Percentiles rank a stretch among this genome's conserved stretches.
phyloP scores from a whole-genome alignment of 2,329 filamentous ascomycete species.

The Emergomyces orientalis region DNA sequence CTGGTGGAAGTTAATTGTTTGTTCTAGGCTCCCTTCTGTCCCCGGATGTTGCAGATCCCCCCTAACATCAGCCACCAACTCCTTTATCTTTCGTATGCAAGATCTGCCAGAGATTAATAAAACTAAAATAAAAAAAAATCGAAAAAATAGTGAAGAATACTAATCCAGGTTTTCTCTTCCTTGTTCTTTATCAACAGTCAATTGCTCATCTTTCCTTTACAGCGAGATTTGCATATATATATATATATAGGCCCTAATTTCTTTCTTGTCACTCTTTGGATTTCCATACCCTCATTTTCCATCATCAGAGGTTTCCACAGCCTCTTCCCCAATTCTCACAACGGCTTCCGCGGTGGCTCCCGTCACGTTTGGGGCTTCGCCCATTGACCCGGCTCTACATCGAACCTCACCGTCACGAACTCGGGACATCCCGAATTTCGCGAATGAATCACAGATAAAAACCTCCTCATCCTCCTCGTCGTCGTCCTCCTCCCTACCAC shows the following conservation, averaged over 20 bases:
- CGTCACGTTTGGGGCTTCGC: constrained; percentile 50
- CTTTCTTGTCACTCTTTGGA: not conserved
- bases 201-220: not conserved
- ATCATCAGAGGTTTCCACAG: constrained; percentile 15
- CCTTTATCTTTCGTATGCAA: not conserved
- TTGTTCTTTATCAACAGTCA: not conserved
- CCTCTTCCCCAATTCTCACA: constrained; percentile 27
- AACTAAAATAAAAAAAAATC: not conserved
- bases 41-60: not conserved
- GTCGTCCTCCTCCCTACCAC: constrained; percentile 40
- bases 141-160: too few relatives aligned
- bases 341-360: constrained; percentile 53
- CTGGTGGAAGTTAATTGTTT: not conserved
- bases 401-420: constrained; percentile 40
- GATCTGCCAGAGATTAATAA: not conserved
- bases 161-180: not conserved
- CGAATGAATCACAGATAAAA: constrained; percentile 36
- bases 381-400: constrained; percentile 41
- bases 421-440: constrained; percentile 30
- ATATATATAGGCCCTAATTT: not conserved
- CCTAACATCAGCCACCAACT: not conserved
- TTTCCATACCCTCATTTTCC: not conserved
- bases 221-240: not conserved
- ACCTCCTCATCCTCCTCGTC: constrained; percentile 40
- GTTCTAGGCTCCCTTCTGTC: not conserved